Evolutionary conservation across 2,329 filamentous ascomycete genomes (phyloP).

Genomic region (Talaromyces marneffei): DNA sequence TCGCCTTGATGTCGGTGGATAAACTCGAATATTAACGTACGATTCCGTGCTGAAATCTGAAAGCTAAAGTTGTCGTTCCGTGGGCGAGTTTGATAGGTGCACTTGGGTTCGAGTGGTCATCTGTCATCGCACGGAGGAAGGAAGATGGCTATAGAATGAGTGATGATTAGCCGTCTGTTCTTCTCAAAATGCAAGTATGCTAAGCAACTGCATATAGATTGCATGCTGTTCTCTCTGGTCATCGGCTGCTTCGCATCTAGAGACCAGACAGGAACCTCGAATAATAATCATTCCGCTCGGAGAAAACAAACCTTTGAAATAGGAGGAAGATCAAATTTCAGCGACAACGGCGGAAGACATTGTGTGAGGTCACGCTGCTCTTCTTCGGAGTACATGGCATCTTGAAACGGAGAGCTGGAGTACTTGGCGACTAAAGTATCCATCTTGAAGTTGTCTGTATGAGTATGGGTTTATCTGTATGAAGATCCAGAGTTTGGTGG

Average conservation of each 20-base stretch:
- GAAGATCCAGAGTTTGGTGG: too few species aligned
- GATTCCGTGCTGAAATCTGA: constrained; percentile 97
- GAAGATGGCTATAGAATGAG: constrained; percentile 62
- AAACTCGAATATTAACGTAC: constrained; percentile 23
- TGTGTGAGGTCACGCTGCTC: constrained; percentile 69
- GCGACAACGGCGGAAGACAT: constrained; percentile 67
- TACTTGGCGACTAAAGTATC: constrained; percentile 90
- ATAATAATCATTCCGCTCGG: background rate
- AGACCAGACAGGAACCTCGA: background rate
- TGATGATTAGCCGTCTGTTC: background rate
- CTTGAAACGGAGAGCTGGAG: constrained; percentile 68
- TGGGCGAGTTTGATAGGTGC: constrained; percentile 99
- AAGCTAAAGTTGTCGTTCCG: constrained; percentile 95
- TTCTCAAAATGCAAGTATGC: background rate
- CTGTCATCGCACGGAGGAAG: constrained; percentile 94
- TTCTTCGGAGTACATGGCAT: constrained; percentile 66
- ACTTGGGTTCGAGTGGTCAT: constrained; percentile 92
- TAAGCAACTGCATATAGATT: background rate
- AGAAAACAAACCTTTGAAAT: constrained; percentile 69
- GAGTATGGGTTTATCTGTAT: background rate
- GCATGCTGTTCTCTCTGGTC: background rate
- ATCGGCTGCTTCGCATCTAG: background rate
- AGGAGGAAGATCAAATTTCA: constrained; percentile 93
- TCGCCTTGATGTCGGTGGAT: background rate
- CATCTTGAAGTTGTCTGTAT: constrained; percentile 50